Evolutionary conservation across 129 eudicot genomes (phyloP).

Genomic region (Tanacetum coccineum): DNA sequence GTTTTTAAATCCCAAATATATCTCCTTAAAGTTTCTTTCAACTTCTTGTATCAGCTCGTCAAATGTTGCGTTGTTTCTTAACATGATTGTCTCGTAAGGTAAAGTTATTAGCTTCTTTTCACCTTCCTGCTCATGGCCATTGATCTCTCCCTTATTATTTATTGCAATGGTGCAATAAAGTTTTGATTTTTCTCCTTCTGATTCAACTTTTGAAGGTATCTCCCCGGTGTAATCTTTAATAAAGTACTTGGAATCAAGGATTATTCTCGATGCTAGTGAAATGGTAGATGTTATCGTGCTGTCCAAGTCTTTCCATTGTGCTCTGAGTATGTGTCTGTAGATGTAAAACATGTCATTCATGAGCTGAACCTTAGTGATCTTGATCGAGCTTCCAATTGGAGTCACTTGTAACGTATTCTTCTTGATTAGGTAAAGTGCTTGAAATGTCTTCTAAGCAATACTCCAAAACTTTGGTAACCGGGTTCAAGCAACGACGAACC

Average conservation of each 20-base stretch:
- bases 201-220: slow-evolving; percentile 21
- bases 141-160: slow-evolving; percentile 17
- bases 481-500: slow-evolving; percentile 83
- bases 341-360: slow-evolving; percentile 61
- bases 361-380: slow-evolving; percentile 59
- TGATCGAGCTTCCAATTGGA: slow-evolving; percentile 38
- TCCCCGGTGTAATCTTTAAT: slow-evolving; percentile 45
- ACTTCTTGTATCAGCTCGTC: slow-evolving; percentile 66
- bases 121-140: slow-evolving; percentile 3
- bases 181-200: slow-evolving; percentile 28
- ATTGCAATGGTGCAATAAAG: slow-evolving; percentile 47
- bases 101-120: slow-evolving; percentile 24
- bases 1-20: slow-evolving; percentile 56
- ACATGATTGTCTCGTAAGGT: slow-evolving; percentile 51
- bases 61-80: slow-evolving; percentile 47
- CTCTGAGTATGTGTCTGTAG: slow-evolving; percentile 50
- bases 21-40: slow-evolving; percentile 53
- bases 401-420: slow-evolving; percentile 34
- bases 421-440: slow-evolving; percentile 43
- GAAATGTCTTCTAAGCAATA: slow-evolving; percentile 86
- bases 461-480: slow-evolving; percentile 90
- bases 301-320: slow-evolving; percentile 33
- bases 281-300: slow-evolving; percentile 39
- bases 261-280: slow-evolving; percentile 65
- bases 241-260: slow-evolving; percentile 74